Base-by-base conservation (phyloP, 129 eudicot genomes). In the Silybum marianum region DNA sequence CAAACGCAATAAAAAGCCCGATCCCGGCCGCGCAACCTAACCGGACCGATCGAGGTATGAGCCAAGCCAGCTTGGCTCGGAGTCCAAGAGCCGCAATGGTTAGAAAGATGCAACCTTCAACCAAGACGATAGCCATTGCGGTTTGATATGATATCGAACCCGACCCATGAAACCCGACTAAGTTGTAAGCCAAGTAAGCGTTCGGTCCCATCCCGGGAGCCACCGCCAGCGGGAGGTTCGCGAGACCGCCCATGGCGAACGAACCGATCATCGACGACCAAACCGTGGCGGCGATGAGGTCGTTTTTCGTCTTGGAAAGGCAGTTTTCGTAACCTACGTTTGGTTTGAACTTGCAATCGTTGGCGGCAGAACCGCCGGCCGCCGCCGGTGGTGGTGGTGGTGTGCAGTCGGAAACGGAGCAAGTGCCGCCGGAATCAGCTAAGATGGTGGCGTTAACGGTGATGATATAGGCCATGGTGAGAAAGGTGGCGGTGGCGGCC, bases 201-300 rank as follows among this genome's bases (percentile, higher is more conserved):
- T 94, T 94, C 16, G 95, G 88, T 34, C 98, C 98, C 98, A 94
- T 94, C 0, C 97, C 98, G 0, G 98, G 98, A 51, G 98, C 98
- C 82, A 91, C 63, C 14, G 87, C 98, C 30, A 94, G 66, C 7
- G 97, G 97, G 62, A 94, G 86, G 51, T 94, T 91, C 18, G 95
- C 97, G 1, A 94, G 86, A 5, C 89, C 26, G 38, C 98, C 98
- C 98, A 94, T 94, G 26, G 93, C 95, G 38, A 91, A 72, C 10
- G 95, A 94, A 1, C 97, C 98, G 32, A 94, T 84, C 93, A 90
- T 91, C 13, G 98, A 88, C 3, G 97, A 82, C 81, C 92, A 77
- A 9, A 91, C 89, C 4, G 98, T 94, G 8, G 92, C 93, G 6
- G 92, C 92, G 44, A 94, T 87, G 2, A 94, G 95, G 79, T 94